Base-by-base conservation (phyloP, 2,329 filamentous ascomycete species). In the Colletotrichum acutatum region DNA sequence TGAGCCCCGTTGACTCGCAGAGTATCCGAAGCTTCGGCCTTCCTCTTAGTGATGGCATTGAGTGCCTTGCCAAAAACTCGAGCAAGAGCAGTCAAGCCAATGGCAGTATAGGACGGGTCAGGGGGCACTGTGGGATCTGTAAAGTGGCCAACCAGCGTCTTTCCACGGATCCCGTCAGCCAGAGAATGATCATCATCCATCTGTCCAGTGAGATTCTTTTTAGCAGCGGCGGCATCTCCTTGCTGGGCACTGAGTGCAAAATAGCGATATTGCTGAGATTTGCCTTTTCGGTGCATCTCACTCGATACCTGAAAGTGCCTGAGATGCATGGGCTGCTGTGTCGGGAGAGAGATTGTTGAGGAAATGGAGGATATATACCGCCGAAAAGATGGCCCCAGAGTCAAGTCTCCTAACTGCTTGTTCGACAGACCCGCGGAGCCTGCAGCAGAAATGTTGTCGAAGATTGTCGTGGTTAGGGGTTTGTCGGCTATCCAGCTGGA, bases 321-420 rank as follows among this genome's bases (percentile, higher is more conserved):
- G 22, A 75, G 61, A 63, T 75, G 56, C 16, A 34, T 8, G 5
- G 74, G 74, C 60, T 75, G 74, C 26, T 75, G 63, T 19, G 59
- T 49, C 14, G 66, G 49, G 5, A 78, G 73, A 6, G 80, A 79
- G 24, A 83, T 76, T 4, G 78, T 76, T 2, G 77, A 77, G 1
- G 79, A 82, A 67, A 82, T 78, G 5, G 80, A 79, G n/a, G 80
- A 78, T 7, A 79, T 77, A 52, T 80, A 81, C 66, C 81, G 81
- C 32, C 78, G 77, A 64, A 80, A 82, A 30, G 75, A 75, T 32
- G 76, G 71, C 1, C 81, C 81, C 4, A 82, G 71, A 28, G 80
- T 82, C 59, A 76, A 75, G 42, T 75, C 77, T 56, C 77, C 76
- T 58, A 83, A 76, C 32, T 79, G 77, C 14, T 75, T 75, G 66